phyloP scores from a whole-genome alignment of 2,329 filamentous ascomycete species.

The Phialocephala sp. region DNA sequence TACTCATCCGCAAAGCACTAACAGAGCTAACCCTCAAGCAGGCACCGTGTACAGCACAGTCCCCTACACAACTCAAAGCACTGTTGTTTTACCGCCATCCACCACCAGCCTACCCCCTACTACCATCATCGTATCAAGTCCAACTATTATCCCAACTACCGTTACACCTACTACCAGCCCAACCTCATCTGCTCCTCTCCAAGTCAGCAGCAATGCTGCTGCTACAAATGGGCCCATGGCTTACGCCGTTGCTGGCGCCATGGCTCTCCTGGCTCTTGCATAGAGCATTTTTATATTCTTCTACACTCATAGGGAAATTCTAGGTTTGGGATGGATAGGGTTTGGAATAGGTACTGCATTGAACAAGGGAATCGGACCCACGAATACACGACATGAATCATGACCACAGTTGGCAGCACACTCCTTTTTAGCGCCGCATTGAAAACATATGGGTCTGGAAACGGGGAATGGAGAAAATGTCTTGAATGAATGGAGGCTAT shows the following conservation, averaged over 20 bases:
- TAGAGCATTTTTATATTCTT: constrained; percentile 20
- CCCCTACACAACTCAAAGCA: constrained; percentile 18
- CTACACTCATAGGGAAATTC: background rate
- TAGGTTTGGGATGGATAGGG: background rate
- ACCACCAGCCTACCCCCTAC: constrained; percentile 7
- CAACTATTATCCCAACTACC: constrained; percentile 21
- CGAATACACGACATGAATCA: constrained; percentile 8
- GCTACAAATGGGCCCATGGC: constrained; percentile 36
- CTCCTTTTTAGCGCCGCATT: constrained; percentile 22
- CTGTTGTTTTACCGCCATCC: constrained; percentile 15
- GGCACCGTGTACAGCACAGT: constrained; percentile 24
- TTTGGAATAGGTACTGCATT: constrained; percentile 1
- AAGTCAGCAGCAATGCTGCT: constrained; percentile 32
- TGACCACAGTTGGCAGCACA: constrained; percentile 6
- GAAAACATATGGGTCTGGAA: background rate
- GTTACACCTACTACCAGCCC: constrained; percentile 21
- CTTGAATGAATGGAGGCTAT: background rate
- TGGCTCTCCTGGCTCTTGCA: constrained; percentile 40
- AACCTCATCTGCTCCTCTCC: constrained; percentile 31
- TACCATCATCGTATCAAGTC: constrained; percentile 20
- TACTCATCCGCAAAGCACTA: too few relatives aligned
- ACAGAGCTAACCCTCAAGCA: too few relatives aligned
- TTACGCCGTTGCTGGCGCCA: constrained; percentile 36
- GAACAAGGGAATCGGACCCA: constrained; percentile 4
- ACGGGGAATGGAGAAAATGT: background rate